A percentile compares a stretch with the other conserved stretches of the same genome.
Conservation (phyloP, 73 alveolate species). For the Stentor roeselii region DNA sequence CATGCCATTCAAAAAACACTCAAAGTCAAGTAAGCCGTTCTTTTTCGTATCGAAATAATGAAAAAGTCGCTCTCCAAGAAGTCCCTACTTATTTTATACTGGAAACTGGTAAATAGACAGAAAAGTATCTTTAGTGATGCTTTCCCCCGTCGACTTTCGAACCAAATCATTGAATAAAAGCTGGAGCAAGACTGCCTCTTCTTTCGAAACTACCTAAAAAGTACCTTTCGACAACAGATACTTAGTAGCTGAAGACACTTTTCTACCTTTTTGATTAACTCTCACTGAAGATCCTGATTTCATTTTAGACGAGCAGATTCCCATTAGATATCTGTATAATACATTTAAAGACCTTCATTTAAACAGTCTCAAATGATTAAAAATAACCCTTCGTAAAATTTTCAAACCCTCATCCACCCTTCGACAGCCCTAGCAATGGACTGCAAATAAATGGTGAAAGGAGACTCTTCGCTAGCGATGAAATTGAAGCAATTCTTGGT, state of each 20-base stretch:
- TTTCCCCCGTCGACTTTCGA: not conserved
- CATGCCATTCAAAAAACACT: not conserved
- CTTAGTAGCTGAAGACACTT: not conserved
- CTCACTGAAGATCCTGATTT: not conserved
- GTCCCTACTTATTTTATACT: not conserved
- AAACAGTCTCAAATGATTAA: too few relatives aligned
- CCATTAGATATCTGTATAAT: not conserved
- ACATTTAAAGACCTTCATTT: too few relatives aligned
- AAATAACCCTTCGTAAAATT: too few relatives aligned
- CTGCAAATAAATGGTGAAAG: not conserved
- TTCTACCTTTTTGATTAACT: too few relatives aligned
- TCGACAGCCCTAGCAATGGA: conserved; percentile 1
- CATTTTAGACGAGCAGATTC: not conserved
- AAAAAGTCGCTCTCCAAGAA: conserved; percentile 22
- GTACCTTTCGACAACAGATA: not conserved
- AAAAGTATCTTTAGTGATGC: not conserved
- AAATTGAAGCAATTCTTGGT: conserved; percentile 60
- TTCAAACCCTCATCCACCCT: not conserved
- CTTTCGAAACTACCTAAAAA: not conserved
- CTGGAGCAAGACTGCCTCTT: not conserved
- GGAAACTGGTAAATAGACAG: not conserved
- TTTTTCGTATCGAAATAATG: not conserved
- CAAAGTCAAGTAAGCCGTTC: not conserved
- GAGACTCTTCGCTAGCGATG: not conserved
- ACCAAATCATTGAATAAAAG: not conserved